Evolutionary conservation across 176 grass and related monocot genomes (phyloP).

Genomic region (Aegilops sharonensis): DNA sequence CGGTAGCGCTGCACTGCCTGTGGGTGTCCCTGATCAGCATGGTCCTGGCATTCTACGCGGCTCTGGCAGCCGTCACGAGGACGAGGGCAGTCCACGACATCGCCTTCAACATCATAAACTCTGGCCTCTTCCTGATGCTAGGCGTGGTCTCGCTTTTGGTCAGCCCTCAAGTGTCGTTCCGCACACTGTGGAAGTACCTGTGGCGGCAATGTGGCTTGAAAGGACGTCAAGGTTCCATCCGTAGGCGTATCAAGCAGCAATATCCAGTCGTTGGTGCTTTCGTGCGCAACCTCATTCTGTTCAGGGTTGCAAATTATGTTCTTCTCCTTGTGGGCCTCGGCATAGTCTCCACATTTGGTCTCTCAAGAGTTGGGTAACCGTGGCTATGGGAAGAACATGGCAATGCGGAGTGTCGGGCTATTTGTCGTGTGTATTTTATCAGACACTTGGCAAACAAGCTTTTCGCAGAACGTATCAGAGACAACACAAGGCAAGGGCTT

Average conservation of each 20-base stretch:
- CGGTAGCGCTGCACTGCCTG: not conserved
- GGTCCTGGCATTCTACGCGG: slow-evolving; percentile 8
- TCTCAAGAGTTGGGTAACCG: no score
- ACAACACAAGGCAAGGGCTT: no score
- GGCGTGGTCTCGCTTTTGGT: rapidly evolving
- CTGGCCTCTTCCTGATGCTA: not conserved
- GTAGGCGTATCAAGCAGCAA: not conserved
- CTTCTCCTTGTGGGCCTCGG: no score
- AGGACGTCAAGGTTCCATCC: not conserved
- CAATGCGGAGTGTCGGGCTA: no score
- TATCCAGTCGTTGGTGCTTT: not conserved
- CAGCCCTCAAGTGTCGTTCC: rapidly evolving
- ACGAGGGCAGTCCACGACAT: not conserved
- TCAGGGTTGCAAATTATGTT: not conserved
- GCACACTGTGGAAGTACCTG: not conserved
- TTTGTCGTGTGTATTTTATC: no score
- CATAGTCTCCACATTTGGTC: no score
- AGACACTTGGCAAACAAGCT: no score
- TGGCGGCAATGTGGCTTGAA: not conserved
- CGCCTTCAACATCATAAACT: rapidly evolving
- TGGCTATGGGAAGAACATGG: no score
- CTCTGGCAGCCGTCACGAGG: not conserved
- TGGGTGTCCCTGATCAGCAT: not conserved
- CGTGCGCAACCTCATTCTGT: not conserved
- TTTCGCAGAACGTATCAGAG: no score